Evolutionary conservation across 305 asterid genomes (phyloP).

Genomic region (Euphrasia arctica): DNA sequence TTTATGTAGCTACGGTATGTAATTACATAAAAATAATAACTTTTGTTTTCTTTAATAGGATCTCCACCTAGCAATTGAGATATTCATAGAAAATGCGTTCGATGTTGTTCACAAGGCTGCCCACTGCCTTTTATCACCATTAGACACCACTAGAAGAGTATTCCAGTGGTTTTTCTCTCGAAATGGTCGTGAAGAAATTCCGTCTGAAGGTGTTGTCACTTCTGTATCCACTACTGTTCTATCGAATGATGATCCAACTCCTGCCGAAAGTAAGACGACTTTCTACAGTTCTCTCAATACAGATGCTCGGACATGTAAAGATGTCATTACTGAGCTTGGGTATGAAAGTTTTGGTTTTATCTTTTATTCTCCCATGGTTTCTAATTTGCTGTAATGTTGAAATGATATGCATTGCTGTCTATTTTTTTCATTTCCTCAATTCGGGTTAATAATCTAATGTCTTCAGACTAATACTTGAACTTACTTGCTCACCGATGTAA

Average conservation of each 20-base stretch:
- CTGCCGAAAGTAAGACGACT: constrained; percentile 52
- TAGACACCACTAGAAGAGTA: constrained; percentile 51
- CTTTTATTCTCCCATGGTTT: constrained; percentile 7
- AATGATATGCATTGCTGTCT: background rate
- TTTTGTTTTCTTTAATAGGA: constrained; percentile 42
- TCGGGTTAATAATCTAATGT: constrained; percentile 5
- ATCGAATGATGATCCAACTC: constrained; percentile 69
- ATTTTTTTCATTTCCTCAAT: background rate
- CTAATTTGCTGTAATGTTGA: constrained; percentile 5
- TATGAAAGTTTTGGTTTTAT: constrained; percentile 36
- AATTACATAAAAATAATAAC: background rate
- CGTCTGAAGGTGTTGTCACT: constrained; percentile 40
- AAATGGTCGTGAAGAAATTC: constrained; percentile 29
- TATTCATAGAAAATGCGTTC: constrained; percentile 73
- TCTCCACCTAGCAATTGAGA: constrained; percentile 86
- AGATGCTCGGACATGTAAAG: constrained; percentile 97
- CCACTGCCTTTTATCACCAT: constrained; percentile 73
- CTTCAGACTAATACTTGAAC: background rate
- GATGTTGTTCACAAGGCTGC: constrained; percentile 81
- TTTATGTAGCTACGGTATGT: constrained; percentile 11
- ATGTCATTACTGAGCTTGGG: constrained; percentile 98
- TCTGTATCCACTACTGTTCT: constrained; percentile 54
- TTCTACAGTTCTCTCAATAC: constrained; percentile 64
- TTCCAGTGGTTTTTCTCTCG: constrained; percentile 52
- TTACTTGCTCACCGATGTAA: constrained; percentile 4